Evolutionary conservation across 2,329 filamentous ascomycete genomes (phyloP).

Genomic region (Fusarium pseudocircinatum): DNA sequence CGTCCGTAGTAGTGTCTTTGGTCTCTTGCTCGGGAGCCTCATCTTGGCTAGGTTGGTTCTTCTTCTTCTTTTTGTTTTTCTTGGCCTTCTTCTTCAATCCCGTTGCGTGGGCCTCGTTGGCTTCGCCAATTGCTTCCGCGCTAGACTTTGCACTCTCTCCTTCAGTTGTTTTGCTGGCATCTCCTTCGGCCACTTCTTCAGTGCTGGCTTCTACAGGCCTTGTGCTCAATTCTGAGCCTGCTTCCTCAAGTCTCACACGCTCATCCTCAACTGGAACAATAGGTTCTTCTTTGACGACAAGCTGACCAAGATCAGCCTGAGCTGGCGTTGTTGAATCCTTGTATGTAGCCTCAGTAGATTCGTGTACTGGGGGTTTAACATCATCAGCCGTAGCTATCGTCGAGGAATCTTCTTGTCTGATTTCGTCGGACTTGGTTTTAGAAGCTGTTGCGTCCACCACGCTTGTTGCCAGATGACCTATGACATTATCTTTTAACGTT

Average conservation of each 20-base stretch:
- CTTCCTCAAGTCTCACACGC: background rate
- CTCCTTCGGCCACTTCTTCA: background rate
- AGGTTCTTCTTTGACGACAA: background rate
- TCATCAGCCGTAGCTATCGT: background rate
- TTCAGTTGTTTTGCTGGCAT: background rate
- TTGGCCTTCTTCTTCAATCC: slow-evolving; percentile 45
- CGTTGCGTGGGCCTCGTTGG: slow-evolving; percentile 7
- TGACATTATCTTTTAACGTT: background rate
- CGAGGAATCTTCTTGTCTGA: background rate
- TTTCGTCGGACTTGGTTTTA: background rate
- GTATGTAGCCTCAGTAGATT: background rate
- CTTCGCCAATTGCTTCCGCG: slow-evolving; percentile 4
- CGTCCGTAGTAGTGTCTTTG: background rate
- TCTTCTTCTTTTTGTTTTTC: slow-evolving; percentile 49
- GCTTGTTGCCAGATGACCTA: background rate
- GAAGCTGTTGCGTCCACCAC: background rate
- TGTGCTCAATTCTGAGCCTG: background rate
- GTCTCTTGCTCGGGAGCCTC: slow-evolving; percentile 6
- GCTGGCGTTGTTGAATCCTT: background rate
- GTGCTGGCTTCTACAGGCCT: background rate
- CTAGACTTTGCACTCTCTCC: background rate
- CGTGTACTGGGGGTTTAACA: background rate
- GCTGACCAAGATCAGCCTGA: background rate
- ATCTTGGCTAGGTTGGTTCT: slow-evolving; percentile 16
- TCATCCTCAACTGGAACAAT: background rate